phyloP scores from a whole-genome alignment of 2,329 filamentous ascomycete genomes.

The Drechslerella dactyloides region DNA sequence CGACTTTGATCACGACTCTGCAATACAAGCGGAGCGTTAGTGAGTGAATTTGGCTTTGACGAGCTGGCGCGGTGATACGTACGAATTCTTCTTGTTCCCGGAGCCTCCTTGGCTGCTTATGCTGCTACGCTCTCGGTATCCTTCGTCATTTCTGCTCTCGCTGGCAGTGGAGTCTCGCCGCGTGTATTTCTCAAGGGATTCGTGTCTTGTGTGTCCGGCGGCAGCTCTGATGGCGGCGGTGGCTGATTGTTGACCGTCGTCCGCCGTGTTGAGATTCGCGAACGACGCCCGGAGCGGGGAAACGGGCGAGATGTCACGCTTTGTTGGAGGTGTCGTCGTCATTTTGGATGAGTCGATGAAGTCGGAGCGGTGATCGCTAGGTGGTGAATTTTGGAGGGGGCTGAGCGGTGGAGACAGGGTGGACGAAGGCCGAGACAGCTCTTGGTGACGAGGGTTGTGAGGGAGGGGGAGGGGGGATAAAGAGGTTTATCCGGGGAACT shows the following conservation, averaged over 20 bases:
- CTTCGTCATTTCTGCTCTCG: constrained; percentile 45
- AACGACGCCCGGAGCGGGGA: constrained; percentile 48
- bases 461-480: constrained; percentile 13
- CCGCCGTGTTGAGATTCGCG: constrained; percentile 41
- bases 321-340: constrained; percentile 48
- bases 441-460: not conserved
- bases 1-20: constrained; percentile 96
- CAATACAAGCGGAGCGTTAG: not conserved
- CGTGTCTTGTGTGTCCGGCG: constrained; percentile 50
- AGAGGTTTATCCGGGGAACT: constrained; percentile 29
- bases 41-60: not conserved
- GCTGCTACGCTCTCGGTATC: constrained; percentile 44
- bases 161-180: constrained; percentile 41
- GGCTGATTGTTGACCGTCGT: constrained; percentile 35
- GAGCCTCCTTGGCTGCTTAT: constrained; percentile 45
- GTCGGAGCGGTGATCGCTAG: not conserved
- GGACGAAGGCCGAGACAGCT: not conserved
- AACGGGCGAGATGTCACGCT: constrained; percentile 47
- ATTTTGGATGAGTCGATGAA: constrained; percentile 31
- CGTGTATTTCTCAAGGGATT: constrained; percentile 50
- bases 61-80: constrained; percentile 11
- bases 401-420: constrained; percentile 10
- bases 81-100: constrained; percentile 50
- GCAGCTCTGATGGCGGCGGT: constrained; percentile 46
- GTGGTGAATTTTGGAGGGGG: constrained; percentile 2